Evolutionary conservation across 441 rosid species (phyloP).

Genomic region (Pelargonium exstipulatum): DNA sequence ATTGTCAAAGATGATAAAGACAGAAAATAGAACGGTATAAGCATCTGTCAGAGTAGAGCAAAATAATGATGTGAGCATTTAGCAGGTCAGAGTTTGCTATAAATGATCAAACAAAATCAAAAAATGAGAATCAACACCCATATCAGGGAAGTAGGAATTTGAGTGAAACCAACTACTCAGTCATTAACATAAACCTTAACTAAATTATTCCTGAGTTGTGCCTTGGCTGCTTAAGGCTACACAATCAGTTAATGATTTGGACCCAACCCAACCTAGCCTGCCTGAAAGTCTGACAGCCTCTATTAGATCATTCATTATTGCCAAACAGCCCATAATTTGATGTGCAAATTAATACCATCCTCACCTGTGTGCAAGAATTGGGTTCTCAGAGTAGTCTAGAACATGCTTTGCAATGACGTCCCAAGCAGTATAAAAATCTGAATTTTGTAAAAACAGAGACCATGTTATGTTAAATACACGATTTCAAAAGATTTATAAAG

Average conservation of each 20-base stretch:
- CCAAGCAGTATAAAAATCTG: slow-evolving; percentile 98
- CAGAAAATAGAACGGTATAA: slow-evolving; percentile 12
- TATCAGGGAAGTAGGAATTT: slow-evolving; percentile 2
- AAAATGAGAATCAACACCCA: not conserved
- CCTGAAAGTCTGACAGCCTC: not conserved
- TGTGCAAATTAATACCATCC: slow-evolving; percentile 14
- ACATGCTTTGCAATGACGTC: slow-evolving; percentile 61
- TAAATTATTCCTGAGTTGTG: not conserved
- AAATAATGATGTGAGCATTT: not conserved
- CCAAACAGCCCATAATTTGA: not conserved
- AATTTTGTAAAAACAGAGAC: slow-evolving; percentile 10
- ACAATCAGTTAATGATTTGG: not conserved
- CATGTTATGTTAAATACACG: slow-evolving; percentile 1
- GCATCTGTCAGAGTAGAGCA: not conserved
- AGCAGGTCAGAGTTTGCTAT: not conserved
- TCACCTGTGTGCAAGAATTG: slow-evolving; percentile 69
- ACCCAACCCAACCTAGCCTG: slow-evolving; percentile 11
- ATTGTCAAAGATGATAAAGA: not conserved
- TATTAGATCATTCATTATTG: not conserved
- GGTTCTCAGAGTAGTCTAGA: slow-evolving; percentile 45
- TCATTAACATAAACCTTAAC: slow-evolving; percentile 16
- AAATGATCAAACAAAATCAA: not conserved
- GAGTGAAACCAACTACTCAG: slow-evolving; percentile 4
- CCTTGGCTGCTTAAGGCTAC: slow-evolving; percentile 7
- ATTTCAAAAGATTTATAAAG: not conserved